These are phyloP conservation scores for Tolypocladium nubicola DNA, from an alignment of 2,329 filamentous ascomycete genomes.

Conservation along the genomic window DNA sequence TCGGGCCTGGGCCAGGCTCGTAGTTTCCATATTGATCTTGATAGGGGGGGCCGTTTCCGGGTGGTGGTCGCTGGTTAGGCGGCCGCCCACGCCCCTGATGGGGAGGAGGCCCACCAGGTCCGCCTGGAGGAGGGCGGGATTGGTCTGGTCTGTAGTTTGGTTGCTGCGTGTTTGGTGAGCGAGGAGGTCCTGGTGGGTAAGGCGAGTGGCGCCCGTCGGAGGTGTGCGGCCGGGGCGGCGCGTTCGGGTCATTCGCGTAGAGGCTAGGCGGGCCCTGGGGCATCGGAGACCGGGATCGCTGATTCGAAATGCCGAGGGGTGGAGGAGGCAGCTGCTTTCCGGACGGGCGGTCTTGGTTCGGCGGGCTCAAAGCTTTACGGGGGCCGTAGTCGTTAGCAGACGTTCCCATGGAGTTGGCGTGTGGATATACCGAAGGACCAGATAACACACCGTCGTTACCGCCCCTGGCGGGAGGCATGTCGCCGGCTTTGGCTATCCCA, in stretches of 20 bases:
- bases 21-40: conserved; percentile 10
- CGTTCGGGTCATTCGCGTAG: conserved; percentile 19
- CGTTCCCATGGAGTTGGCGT: conserved; percentile 38
- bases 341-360: conserved; percentile 21
- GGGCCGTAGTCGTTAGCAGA: conserved; percentile 44
- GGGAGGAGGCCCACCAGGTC: conserved; percentile 9
- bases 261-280: conserved; percentile 20
- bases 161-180: conserved; percentile 17
- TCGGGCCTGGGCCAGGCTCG: conserved; percentile 16
- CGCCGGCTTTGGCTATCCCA: conserved; percentile 33
- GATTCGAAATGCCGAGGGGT: conserved; percentile 27
- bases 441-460: conserved; percentile 20
- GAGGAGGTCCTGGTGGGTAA: conserved; percentile 16
- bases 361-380: conserved; percentile 40
- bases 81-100: conserved; percentile 12
- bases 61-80: conserved; percentile 7
- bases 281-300: conserved; percentile 35
- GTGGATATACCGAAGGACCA: conserved; percentile 40
- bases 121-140: conserved; percentile 1
- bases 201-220: conserved; percentile 20
- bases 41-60: conserved; percentile 6
- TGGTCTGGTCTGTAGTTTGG: conserved; percentile 15
- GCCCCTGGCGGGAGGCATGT: conserved; percentile 17
- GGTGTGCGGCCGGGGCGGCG: conserved; percentile 16
- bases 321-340: conserved; percentile 28